Percentiles rank a stretch among this genome's conserved stretches.
These are phyloP conservation scores for Acanthochlamys bracteata DNA, from an alignment of 106 monocot genomes.

Conservation along the genomic window DNA sequence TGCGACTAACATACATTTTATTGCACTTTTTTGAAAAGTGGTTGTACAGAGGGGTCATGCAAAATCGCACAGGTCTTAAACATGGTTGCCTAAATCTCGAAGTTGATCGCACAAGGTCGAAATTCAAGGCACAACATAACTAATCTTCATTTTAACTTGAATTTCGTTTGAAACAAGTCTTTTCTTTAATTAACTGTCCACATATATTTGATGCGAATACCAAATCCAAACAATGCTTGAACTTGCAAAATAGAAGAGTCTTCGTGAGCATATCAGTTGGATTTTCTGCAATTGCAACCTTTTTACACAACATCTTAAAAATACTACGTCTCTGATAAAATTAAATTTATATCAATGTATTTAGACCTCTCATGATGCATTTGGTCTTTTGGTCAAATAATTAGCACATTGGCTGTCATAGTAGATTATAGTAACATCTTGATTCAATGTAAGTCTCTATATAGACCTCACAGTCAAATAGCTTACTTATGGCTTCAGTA, in stretches of 20 bases:
- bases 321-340: neutral
- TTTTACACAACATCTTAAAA: neutral
- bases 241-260: neutral
- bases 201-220: neutral
- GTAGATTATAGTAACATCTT: neutral
- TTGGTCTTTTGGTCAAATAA: conserved; percentile 4
- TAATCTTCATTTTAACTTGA: conserved; percentile 5
- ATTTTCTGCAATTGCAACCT: neutral
- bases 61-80: too few relatives aligned
- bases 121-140: too few relatives aligned
- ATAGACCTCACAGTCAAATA: conserved; percentile 6
- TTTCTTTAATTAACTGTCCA: neutral
- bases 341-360: conserved; percentile 10
- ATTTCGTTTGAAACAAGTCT: neutral
- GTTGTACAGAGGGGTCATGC: too few relatives aligned
- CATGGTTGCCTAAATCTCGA: too few relatives aligned
- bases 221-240: conserved; percentile 8
- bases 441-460: neutral
- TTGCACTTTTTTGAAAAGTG: too few relatives aligned
- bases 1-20: too few relatives aligned
- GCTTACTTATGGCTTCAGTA: conserved; percentile 6
- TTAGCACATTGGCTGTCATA: conserved; percentile 8
- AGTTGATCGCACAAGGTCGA: too few relatives aligned
- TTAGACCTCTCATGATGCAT: conserved; percentile 7
- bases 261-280: conserved; percentile 8